phyloP scores from a whole-genome alignment of 768 basidiomycete genomes.

The Daedalea quercina region DNA sequence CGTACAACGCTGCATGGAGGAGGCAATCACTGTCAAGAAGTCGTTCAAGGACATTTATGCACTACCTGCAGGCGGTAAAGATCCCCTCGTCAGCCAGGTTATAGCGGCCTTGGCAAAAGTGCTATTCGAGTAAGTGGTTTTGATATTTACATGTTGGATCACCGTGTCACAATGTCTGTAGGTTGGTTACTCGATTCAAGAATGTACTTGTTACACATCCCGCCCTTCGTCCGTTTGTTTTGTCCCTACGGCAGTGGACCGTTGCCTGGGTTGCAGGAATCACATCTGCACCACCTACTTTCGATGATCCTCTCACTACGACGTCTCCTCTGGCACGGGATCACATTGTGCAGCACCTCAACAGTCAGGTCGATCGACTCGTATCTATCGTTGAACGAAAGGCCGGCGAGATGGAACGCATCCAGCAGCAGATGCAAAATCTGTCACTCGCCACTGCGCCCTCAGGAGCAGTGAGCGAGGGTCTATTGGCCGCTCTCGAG shows the following conservation, averaged over 20 bases:
- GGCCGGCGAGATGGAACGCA: neutral
- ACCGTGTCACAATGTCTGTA: slow-evolving; percentile 1
- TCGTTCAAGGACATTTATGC: slow-evolving; percentile 27
- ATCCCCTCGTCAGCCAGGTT: slow-evolving; percentile 32
- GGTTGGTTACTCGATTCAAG: slow-evolving; percentile 23
- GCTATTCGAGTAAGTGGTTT: slow-evolving; percentile 42
- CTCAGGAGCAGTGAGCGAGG: slow-evolving; percentile 4
- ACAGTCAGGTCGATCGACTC: slow-evolving; percentile 10
- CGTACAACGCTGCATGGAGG: slow-evolving; percentile 34
- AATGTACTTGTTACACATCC: slow-evolving; percentile 17
- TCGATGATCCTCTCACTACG: slow-evolving; percentile 14
- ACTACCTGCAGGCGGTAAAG: slow-evolving; percentile 1
- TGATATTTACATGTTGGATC: too few relatives aligned
- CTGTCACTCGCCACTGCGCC: neutral
- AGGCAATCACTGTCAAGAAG: slow-evolving; percentile 18
- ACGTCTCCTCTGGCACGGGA: slow-evolving; percentile 2
- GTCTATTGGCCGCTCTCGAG: slow-evolving; percentile 12
- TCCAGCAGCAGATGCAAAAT: neutral
- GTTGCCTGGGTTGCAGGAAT: slow-evolving; percentile 19
- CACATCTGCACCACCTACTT: slow-evolving; percentile 11
- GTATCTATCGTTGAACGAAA: slow-evolving; percentile 20
- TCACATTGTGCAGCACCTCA: slow-evolving; percentile 12
- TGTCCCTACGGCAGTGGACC: slow-evolving; percentile 15
- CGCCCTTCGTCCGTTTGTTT: slow-evolving; percentile 14
- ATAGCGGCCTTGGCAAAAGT: slow-evolving; percentile 32